phyloP scores from a whole-genome alignment of 495 filamentous ascomycete genomes.

The Daldinia caldariorum region DNA sequence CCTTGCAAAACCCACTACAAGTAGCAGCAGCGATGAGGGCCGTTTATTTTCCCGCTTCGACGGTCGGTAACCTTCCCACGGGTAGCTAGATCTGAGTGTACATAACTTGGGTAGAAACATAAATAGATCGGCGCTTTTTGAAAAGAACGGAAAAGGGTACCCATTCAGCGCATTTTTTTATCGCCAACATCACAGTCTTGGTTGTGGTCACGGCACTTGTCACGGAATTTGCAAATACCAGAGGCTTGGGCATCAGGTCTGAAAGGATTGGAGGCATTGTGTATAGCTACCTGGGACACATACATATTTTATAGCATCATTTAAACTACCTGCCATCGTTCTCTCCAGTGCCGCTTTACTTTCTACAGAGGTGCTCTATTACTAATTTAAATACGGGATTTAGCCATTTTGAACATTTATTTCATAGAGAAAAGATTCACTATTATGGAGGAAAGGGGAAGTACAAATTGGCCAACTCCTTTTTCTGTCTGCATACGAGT shows the following conservation, averaged over 20 bases:
- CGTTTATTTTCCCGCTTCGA: conserved; percentile 17
- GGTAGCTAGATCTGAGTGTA: conserved; percentile 4
- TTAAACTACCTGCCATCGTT: not conserved
- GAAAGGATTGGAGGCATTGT: not conserved
- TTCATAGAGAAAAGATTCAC: no score
- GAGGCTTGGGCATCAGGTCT: not conserved
- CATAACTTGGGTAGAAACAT: conserved; percentile 3
- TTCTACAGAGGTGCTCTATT: not conserved
- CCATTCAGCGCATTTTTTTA: conserved; percentile 6
- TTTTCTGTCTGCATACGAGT: no score
- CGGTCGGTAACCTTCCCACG: not conserved
- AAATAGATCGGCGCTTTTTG: conserved; percentile 24
- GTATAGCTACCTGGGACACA: not conserved
- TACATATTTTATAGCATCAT: not conserved
- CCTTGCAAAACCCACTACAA: conserved; percentile 42
- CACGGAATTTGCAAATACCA: not conserved
- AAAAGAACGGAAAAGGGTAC: not conserved
- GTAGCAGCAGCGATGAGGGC: conserved; percentile 44
- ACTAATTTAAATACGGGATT: not conserved
- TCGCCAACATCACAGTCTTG: not conserved
- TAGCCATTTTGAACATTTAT: no score
- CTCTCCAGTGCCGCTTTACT: not conserved
- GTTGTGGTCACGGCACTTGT: not conserved
- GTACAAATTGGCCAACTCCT: no score
- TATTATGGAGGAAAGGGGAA: no score